Base-by-base conservation (phyloP, 192 early-diverging fungal genomes). In the Coemansia sp. region DNA sequence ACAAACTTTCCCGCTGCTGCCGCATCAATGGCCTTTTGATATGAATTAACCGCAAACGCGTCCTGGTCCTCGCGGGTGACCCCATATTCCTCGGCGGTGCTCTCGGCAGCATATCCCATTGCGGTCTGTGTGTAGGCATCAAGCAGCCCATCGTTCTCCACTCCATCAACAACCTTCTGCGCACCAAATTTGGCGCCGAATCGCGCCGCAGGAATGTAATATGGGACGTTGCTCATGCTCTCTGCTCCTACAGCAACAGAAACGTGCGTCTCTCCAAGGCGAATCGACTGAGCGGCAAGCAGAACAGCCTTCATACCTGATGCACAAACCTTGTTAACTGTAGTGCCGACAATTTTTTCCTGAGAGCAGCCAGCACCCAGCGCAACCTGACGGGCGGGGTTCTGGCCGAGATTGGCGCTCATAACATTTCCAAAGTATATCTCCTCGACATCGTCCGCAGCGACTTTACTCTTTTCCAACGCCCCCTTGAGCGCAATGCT, bases 241-340 rank as follows among this genome's bases (percentile, higher is more conserved):
- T 93, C 92, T 30, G 86, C 83, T 51, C 92, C 92, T 62, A 86
- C 91, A 50, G 90, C 90, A 62, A 92, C 89, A 42, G 87, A 83
- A 29, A 91, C 85, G 57, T 92, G 87, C 19, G 81, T 85, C 50
- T 88, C 84, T 60, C 91, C 92, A 21, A 88, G 83, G 57, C 87
- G 81, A 74, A 93, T 92, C 11, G 88, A 80, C 76, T 91, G 89
- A 25, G 88, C 90, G 56, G 85, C 91, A 39, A 92, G 84, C 51
- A 85, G 76, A 32, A 91, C 82, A 8, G 92, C 91, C 71, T 93
- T 92, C 88, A 93, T 89, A 11, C 88, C 90, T 30, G 88, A 90
- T 17, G 92, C 91, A 59, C 92, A 93, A 27, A 92, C 91, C 76
- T 92, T 92, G 83, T 91, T 92, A 66, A 93, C 88, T 5, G 91